phyloP scores from a whole-genome alignment of 1,284 basidiomycete genomes.

The Moniliella sp. region DNA sequence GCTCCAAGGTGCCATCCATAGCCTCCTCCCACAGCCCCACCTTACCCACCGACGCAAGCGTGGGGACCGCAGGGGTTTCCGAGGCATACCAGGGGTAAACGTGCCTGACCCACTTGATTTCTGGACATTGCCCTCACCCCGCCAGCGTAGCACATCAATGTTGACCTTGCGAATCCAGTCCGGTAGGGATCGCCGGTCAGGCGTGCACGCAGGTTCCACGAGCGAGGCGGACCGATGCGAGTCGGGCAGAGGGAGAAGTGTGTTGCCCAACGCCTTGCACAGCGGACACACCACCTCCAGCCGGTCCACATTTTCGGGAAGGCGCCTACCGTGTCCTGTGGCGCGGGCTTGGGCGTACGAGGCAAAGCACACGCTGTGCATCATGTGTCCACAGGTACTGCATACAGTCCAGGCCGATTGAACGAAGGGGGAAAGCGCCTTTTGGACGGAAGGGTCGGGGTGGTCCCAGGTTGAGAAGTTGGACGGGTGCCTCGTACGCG shows the following conservation, averaged over 20 bases:
- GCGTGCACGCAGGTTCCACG: background rate
- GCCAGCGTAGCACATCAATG: constrained; percentile 30
- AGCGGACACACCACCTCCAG: constrained; percentile 90
- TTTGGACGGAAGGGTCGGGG: constrained; percentile 37
- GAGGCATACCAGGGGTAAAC: constrained; percentile 19
- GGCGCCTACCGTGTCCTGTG: no score
- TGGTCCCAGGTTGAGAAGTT: background rate
- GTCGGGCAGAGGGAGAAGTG: constrained; percentile 57
- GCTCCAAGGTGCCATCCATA: no score
- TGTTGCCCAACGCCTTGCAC: constrained; percentile 92
- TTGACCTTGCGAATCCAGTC: constrained; percentile 33
- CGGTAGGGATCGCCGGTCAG: constrained; percentile 11
- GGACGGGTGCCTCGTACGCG: constrained; percentile 2
- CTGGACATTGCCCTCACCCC: constrained; percentile 15
- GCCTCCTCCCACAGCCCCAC: no score
- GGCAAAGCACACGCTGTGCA: constrained; percentile 88
- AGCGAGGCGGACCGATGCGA: no score
- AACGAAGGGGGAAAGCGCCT: constrained; percentile 12
- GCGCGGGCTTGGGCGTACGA: constrained; percentile 66
- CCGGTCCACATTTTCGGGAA: constrained; percentile 73
- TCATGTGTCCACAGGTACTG: constrained; percentile 82
- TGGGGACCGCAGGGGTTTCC: no score
- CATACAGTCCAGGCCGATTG: constrained; percentile 46
- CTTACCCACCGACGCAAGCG: no score
- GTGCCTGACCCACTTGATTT: constrained; percentile 23